Evolutionary conservation across 768 basidiomycete species (phyloP), one percentile per base, ranked within the genome.

Genomic region (Phanerochaete carnosa): DNA sequence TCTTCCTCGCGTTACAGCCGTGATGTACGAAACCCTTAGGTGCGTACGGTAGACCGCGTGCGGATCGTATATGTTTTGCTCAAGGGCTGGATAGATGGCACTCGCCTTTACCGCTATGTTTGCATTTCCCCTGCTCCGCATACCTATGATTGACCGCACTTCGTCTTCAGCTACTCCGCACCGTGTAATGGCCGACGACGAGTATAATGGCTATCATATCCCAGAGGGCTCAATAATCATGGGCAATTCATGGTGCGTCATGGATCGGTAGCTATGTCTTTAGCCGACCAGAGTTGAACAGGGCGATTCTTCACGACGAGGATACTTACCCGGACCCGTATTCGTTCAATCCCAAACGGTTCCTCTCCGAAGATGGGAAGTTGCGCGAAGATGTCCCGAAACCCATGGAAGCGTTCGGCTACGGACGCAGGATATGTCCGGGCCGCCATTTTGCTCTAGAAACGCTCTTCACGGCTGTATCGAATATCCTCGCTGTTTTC

Each of bases 201-300:
- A 66, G 26, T 72, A 73, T 52, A 47, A 62, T 12, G 73, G 72
- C 0, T 70, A 66, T 53, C 39, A 51, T 28, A 73, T 74, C 2
- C 70, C 72, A 0, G 67, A 65, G 30, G 70, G 70, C 9, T 61
- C 73, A 8, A 51, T 56, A 3, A 45, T 62, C 6, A 19, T 62
- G 4, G 55, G 55, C 15, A 62, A 62, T 26, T 45, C 57, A n/a
- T 62, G 62, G 62, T 59, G 28, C 4, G 57, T 26, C 8, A 11
- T n/a, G n/a, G n/a, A n/a, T n/a, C n/a, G n/a, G n/a, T n/a, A n/a
- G n/a, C n/a, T n/a, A n/a, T n/a, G n/a, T n/a, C n/a, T n/a, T n/a
- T n/a, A n/a, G n/a, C n/a, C n/a, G n/a, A n/a, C n/a, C n/a, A n/a
- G n/a, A n/a, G n/a, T n/a, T n/a, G n/a, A n/a, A n/a, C n/a, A n/a